phyloP scores from a whole-genome alignment of 805 yeast species.

The Wickerhamomyces chaumierensis region DNA sequence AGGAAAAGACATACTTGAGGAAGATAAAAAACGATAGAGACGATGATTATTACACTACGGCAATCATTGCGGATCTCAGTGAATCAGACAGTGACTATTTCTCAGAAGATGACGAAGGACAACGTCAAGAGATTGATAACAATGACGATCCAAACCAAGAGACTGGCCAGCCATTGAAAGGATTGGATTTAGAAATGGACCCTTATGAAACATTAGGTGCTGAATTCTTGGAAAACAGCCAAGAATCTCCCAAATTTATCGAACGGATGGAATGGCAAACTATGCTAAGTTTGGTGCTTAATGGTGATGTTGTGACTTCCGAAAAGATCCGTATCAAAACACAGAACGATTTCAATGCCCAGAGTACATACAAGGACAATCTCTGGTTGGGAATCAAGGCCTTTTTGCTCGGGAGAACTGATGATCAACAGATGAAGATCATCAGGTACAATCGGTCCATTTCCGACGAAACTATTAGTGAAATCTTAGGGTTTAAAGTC shows the following conservation, averaged over 20 bases:
- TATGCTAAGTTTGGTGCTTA: constrained; percentile 79
- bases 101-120: constrained; percentile 14
- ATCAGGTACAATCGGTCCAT: constrained; percentile 58
- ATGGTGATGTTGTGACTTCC: constrained; percentile 88
- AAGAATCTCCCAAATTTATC: constrained; percentile 29
- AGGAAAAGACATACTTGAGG: constrained; percentile 56
- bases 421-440: constrained; percentile 65
- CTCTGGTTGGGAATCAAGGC: constrained; percentile 86
- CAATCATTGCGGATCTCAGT: constrained; percentile 35
- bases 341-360: constrained; percentile 37
- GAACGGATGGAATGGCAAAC: constrained; percentile 95
- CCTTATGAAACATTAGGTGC: constrained; percentile 20
- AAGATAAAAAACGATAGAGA: constrained; percentile 47
- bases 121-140: constrained; percentile 4
- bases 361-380: constrained; percentile 52
- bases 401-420: constrained; percentile 66
- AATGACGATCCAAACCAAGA: neutral
- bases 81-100: constrained; percentile 23
- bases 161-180: constrained; percentile 17
- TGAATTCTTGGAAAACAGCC: constrained; percentile 9
- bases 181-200: constrained; percentile 37
- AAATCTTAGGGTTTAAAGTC: constrained; percentile 53
- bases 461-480: constrained; percentile 64
- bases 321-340: constrained; percentile 72
- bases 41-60: constrained; percentile 67